These are phyloP conservation scores for Circinella umbellata DNA, from an alignment of 371 early-diverging fungal species.

Conservation along the genomic window DNA sequence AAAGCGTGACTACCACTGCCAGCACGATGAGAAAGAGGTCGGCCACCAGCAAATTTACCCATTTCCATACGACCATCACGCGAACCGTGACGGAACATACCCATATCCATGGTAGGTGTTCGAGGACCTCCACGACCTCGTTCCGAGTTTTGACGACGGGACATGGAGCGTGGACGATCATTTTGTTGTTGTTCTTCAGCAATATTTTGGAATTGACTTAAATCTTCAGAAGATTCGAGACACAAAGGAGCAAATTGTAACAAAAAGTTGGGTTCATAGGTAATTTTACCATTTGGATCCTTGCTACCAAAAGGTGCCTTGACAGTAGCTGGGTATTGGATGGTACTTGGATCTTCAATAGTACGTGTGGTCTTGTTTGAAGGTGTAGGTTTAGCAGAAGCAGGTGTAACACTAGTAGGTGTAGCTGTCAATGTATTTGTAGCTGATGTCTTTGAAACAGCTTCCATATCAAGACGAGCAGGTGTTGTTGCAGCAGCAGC, in stretches of 20 bases:
- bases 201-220: slow-evolving; percentile 71
- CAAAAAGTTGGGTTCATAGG: slow-evolving; percentile 79
- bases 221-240: slow-evolving; percentile 66
- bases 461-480: slow-evolving; percentile 38
- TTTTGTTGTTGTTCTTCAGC: slow-evolving; percentile 61
- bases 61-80: slow-evolving; percentile 52
- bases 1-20: slow-evolving; percentile 55
- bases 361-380: slow-evolving; percentile 32
- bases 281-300: slow-evolving; percentile 55
- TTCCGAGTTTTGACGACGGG: slow-evolving; percentile 65
- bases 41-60: slow-evolving; percentile 56
- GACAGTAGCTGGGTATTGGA: slow-evolving; percentile 51
- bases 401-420: slow-evolving; percentile 14
- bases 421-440: neutral
- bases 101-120: slow-evolving; percentile 50
- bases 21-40: slow-evolving; percentile 52
- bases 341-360: slow-evolving; percentile 39
- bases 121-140: slow-evolving; percentile 59
- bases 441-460: slow-evolving; percentile 17
- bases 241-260: slow-evolving; percentile 76
- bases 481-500: too few relatives aligned
- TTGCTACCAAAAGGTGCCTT: slow-evolving; percentile 40
- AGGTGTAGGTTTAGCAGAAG: slow-evolving; percentile 24
- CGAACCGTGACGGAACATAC: slow-evolving; percentile 49
- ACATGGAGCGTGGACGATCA: slow-evolving; percentile 41